These are phyloP conservation scores for Cryptococcus sp. DNA, from an alignment of 1,284 basidiomycete species.

Conservation along the genomic window DNA sequence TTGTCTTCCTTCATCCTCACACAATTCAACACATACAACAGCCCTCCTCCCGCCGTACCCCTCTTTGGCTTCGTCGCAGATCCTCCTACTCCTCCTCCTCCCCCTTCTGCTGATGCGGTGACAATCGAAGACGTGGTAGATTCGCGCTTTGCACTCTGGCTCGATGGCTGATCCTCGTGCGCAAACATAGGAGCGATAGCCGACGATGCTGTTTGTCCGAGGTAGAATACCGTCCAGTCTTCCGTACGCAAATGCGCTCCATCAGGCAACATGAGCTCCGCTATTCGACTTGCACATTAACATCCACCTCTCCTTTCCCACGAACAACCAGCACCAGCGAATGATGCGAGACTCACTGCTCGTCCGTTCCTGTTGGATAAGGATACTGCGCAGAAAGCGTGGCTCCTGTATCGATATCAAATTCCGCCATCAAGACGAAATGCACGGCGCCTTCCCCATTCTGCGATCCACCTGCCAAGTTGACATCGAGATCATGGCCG, in stretches of 20 bases:
- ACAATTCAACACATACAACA: slow-evolving; percentile 87
- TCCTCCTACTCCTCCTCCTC: slow-evolving; percentile 6
- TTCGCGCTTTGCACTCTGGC: neutral
- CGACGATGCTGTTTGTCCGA: slow-evolving; percentile 85
- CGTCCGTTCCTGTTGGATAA: slow-evolving; percentile 81
- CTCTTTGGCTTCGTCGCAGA: slow-evolving; percentile 18
- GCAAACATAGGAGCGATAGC: slow-evolving; percentile 73
- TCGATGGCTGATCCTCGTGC: slow-evolving; percentile 21
- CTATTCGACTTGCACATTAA: slow-evolving; percentile 61
- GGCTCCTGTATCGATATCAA: slow-evolving; percentile 88
- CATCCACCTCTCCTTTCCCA: neutral
- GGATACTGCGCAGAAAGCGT: slow-evolving; percentile 90
- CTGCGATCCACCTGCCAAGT: neutral
- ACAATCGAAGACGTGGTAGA: slow-evolving; percentile 1
- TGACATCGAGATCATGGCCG: neutral
- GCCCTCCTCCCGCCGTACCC: slow-evolving; percentile 49
- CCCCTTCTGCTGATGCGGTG: slow-evolving; percentile 14
- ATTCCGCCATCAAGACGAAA: slow-evolving; percentile 88
- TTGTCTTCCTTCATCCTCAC: slow-evolving; percentile 95
- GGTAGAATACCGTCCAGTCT: slow-evolving; percentile 98
- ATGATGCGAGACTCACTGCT: slow-evolving; percentile 62
- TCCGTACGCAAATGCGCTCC: slow-evolving; percentile 89
- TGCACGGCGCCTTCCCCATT: slow-evolving; percentile 63
- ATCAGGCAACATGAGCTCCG: slow-evolving; percentile 97
- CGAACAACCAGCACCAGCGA: neutral